A percentile compares a stretch with the other conserved stretches of the same genome.
Evolutionary conservation across 495 filamentous ascomycete species (phyloP).

Genomic region (Penicillium roqueforti): DNA sequence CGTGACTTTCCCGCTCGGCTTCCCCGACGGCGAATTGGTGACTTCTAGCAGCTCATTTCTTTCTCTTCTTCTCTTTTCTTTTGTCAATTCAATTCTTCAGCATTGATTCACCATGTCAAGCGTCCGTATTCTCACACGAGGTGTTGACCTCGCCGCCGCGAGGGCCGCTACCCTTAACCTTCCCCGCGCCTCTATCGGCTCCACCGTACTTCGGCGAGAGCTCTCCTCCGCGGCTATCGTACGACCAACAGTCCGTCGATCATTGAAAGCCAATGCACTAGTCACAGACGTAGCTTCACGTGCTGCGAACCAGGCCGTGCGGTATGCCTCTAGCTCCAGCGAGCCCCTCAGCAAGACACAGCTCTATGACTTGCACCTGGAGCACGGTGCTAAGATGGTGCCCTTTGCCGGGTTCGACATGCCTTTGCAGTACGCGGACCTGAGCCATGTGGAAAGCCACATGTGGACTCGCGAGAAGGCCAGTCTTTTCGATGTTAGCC

Average conservation of each 20-base stretch:
- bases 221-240: constrained; percentile 32
- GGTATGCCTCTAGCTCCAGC: constrained; percentile 58
- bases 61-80: constrained; percentile 15
- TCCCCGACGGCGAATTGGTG: constrained; percentile 26
- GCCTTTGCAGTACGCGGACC: constrained; percentile 81
- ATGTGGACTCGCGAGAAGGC: constrained; percentile 80
- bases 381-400: constrained; percentile 86
- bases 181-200: constrained; percentile 39
- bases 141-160: constrained; percentile 31
- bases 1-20: constrained; percentile 41
- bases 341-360: constrained; percentile 62
- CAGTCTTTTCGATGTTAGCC: constrained; percentile 80
- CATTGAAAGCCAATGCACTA: constrained; percentile 16
- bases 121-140: constrained; percentile 31
- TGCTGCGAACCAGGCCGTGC: constrained; percentile 28
- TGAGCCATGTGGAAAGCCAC: constrained; percentile 75
- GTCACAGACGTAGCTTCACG: constrained; percentile 15
- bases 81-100: constrained; percentile 21
- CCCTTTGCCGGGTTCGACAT: constrained; percentile 92
- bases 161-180: constrained; percentile 25
- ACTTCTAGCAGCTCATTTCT: constrained; percentile 14
- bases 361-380: constrained; percentile 77
- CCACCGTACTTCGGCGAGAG: constrained; percentile 32
- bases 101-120: constrained; percentile 33
- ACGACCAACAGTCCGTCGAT: constrained; percentile 20